phyloP scores from a whole-genome alignment of 495 filamentous ascomycete genomes.

The Friedmanniomyces simplex region DNA sequence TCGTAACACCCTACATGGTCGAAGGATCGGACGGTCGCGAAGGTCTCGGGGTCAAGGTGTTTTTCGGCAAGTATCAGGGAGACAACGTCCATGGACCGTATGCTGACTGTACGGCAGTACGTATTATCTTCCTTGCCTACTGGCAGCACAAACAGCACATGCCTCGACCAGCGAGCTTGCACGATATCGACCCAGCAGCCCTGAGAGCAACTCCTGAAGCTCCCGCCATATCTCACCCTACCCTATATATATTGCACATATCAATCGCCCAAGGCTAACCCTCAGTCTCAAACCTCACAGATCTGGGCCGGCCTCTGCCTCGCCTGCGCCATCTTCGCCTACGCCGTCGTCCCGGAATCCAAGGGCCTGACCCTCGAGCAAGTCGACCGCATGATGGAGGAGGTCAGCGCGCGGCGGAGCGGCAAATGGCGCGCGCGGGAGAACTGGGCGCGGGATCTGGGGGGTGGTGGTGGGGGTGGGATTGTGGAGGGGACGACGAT shows the following conservation, averaged over 20 bases:
- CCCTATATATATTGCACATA: too few species aligned
- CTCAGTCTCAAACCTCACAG: too few species aligned
- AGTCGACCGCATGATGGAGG: slow-evolving; percentile 83
- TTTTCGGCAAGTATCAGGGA: too few species aligned
- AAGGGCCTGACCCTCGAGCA: slow-evolving; percentile 67
- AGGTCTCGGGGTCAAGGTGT: slow-evolving; percentile 55
- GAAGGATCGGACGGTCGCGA: slow-evolving; percentile 48
- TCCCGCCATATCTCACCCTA: too few species aligned
- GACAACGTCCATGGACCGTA: too few species aligned
- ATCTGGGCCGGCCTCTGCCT: slow-evolving; percentile 32
- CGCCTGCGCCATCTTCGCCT: slow-evolving; percentile 56
- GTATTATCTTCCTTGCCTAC: too few species aligned
- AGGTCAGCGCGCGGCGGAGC: slow-evolving; percentile 61
- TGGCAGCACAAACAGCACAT: too few species aligned
- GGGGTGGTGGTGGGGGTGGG: not conserved
- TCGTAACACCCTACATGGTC: slow-evolving; percentile 76
- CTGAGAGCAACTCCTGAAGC: too few species aligned
- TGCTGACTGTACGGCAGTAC: too few species aligned
- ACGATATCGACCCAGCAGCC: too few species aligned
- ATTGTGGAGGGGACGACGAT: not conserved
- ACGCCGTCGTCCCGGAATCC: slow-evolving; percentile 40
- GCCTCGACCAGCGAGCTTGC: too few species aligned
- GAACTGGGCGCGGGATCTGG: slow-evolving; percentile 7
- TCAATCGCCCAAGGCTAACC: too few species aligned
- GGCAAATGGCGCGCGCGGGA: slow-evolving; percentile 58